phyloP scores from a whole-genome alignment of 2,329 filamentous ascomycete species.

The Stachybotrys elegans region DNA sequence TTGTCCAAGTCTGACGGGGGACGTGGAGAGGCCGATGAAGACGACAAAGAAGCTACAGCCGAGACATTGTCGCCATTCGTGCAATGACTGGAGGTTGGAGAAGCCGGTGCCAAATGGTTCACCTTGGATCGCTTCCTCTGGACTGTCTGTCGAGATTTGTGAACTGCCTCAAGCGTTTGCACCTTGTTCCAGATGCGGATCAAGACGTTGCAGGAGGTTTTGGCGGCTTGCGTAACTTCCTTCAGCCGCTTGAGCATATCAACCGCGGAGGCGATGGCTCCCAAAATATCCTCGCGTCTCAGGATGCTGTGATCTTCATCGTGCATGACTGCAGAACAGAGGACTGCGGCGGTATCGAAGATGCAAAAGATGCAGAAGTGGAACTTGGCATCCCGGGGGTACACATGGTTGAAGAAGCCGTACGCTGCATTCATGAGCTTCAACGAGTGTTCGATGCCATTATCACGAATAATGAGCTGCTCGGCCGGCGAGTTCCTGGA shows the following conservation, averaged over 20 bases:
- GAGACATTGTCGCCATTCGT: too few relatives aligned
- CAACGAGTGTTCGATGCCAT: conserved; percentile 38
- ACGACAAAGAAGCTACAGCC: too few relatives aligned
- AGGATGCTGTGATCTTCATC: conserved; percentile 36
- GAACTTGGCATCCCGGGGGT: conserved; percentile 41
- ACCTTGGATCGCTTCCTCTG: neutral
- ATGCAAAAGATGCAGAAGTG: conserved; percentile 44
- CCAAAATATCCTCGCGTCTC: conserved; percentile 32
- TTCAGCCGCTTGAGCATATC: conserved; percentile 26
- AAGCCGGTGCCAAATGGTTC: too few relatives aligned
- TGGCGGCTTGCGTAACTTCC: conserved; percentile 23
- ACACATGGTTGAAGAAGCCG: conserved; percentile 36
- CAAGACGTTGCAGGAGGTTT: conserved; percentile 26
- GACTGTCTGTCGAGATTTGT: conserved; percentile 6
- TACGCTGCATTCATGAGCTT: conserved; percentile 35
- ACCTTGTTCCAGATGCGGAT: conserved; percentile 20
- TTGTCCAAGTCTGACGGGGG: too few relatives aligned
- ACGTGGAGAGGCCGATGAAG: too few relatives aligned
- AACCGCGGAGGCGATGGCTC: conserved; percentile 31
- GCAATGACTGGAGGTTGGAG: too few relatives aligned
- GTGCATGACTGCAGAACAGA: conserved; percentile 47
- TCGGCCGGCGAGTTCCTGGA: conserved; percentile 16
- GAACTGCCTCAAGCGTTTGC: neutral
- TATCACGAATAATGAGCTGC: conserved; percentile 32
- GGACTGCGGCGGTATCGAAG: conserved; percentile 45